phyloP scores from a whole-genome alignment of 139 green algal genomes.

The Picochlorum sp. region DNA sequence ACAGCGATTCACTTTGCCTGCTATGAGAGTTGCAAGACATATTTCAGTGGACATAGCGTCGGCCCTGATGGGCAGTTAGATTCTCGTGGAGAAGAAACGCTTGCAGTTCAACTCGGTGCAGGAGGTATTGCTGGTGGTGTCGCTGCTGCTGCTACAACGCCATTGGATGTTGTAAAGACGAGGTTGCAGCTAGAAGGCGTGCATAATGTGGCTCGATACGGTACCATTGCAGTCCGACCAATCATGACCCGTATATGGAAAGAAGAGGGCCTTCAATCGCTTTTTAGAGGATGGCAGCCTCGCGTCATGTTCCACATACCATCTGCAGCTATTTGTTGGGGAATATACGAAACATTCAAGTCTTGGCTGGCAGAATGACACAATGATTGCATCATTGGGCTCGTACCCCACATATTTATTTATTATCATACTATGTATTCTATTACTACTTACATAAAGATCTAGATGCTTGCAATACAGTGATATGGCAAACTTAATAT shows the following conservation, averaged over 20 bases:
- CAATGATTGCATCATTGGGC: constrained; percentile 1
- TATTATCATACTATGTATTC: background rate
- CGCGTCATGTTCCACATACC: constrained; percentile 91
- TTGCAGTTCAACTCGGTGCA: constrained; percentile 49
- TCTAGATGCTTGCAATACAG: too few relatives aligned
- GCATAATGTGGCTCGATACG: constrained; percentile 41
- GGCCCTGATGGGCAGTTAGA: background rate
- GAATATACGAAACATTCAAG: constrained; percentile 91
- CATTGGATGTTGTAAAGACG: constrained; percentile 90
- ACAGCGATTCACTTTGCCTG: constrained; percentile 84
- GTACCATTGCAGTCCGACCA: constrained; percentile 38
- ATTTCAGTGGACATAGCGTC: background rate
- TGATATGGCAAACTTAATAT: background rate
- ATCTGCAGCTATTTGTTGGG: constrained; percentile 85
- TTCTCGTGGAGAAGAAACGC: constrained; percentile 1
- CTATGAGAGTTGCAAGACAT: constrained; percentile 84
- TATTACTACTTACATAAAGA: too few relatives aligned
- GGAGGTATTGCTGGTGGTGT: constrained; percentile 67
- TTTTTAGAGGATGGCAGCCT: constrained; percentile 73
- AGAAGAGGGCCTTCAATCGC: constrained; percentile 68
- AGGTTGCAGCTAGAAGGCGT: constrained; percentile 79
- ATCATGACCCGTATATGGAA: constrained; percentile 57
- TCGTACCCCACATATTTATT: background rate
- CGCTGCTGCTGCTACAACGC: constrained; percentile 69
- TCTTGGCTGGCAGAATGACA: constrained; percentile 29